These are phyloP conservation scores for Puccinia hordei DNA, from an alignment of 1,284 basidiomycete species.

Conservation along the genomic window DNA sequence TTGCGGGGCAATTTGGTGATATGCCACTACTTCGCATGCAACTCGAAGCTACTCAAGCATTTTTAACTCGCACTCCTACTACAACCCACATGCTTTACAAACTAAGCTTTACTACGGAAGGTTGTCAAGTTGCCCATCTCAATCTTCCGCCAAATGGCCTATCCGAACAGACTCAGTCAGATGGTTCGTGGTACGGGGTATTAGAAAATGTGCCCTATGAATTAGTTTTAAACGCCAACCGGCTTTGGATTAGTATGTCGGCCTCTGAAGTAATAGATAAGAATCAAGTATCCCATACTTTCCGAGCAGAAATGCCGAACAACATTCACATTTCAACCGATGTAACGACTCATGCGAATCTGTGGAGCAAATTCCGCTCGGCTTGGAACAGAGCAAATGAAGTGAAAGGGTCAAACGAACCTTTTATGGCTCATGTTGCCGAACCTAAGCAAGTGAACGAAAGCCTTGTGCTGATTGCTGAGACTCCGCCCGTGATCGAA, in stretches of 20 bases:
- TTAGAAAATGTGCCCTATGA: conserved; percentile 17
- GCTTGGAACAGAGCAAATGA: conserved; percentile 38
- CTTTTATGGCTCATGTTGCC: background rate
- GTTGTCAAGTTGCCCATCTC: conserved; percentile 26
- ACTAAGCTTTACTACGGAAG: conserved; percentile 21
- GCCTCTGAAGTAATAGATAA: conserved; percentile 11
- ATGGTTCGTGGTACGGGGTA: conserved; percentile 28
- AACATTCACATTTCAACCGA: conserved; percentile 43
- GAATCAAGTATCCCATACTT: conserved; percentile 27
- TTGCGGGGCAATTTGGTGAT: conserved; percentile 38
- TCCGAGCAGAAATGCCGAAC: conserved; percentile 36
- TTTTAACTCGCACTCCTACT: conserved; percentile 24
- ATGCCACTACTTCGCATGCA: conserved; percentile 39
- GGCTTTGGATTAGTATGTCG: conserved; percentile 39
- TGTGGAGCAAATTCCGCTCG: conserved; percentile 37
- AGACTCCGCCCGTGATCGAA: conserved; percentile 26
- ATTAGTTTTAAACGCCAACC: conserved; percentile 32
- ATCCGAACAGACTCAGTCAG: conserved; percentile 31
- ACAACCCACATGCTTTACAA: conserved; percentile 4
- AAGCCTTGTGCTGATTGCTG: conserved; percentile 1
- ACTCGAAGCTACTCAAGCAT: conserved; percentile 16
- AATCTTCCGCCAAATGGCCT: conserved; percentile 25
- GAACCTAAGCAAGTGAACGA: conserved; percentile 8
- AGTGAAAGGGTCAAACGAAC: background rate
- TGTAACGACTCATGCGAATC: conserved; percentile 24